A percentile compares a stretch with the other conserved stretches of the same genome.
These are phyloP conservation scores for Mycena latifolia DNA, from an alignment of 768 basidiomycete genomes.

Conservation along the genomic window DNA sequence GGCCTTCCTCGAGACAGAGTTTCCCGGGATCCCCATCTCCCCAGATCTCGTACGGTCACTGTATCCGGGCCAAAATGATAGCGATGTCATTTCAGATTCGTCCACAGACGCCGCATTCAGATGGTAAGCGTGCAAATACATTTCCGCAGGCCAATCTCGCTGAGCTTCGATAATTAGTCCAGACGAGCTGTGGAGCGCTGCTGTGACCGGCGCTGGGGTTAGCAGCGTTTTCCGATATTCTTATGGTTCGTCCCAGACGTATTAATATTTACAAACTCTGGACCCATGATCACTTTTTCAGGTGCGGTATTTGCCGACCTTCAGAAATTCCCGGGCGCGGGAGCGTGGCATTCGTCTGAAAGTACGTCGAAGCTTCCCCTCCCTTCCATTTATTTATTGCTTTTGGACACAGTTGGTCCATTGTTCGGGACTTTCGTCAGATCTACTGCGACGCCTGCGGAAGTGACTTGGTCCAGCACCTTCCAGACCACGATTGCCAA, in stretches of 20 bases:
- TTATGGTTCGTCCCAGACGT: conserved; percentile 37
- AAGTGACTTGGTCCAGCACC: conserved; percentile 37
- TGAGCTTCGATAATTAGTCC: no score
- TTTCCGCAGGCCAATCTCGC: no score
- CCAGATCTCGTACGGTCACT: background rate
- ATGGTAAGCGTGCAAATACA: background rate
- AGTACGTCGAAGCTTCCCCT: conserved; percentile 5
- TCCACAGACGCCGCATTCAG: background rate
- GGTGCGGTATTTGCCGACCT: conserved; percentile 38
- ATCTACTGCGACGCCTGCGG: conserved; percentile 37
- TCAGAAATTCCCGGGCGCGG: conserved; percentile 38
- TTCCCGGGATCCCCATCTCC: background rate
- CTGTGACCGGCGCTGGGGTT: conserved; percentile 25
- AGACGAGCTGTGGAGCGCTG: conserved; percentile 29
- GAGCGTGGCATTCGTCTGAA: conserved; percentile 41
- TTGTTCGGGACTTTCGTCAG: conserved; percentile 42
- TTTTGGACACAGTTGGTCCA: conserved; percentile 23
- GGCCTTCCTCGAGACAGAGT: conserved; percentile 15
- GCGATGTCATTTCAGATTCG: background rate
- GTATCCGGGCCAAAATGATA: conserved; percentile 1
- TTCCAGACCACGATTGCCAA: conserved; percentile 38
- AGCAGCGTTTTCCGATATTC: conserved; percentile 37
- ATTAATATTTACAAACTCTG: no score
- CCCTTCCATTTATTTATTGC: background rate
- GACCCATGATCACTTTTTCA: background rate